phyloP scores from a whole-genome alignment of 2,329 filamentous ascomycete species.

The Trichoderma sp. region DNA sequence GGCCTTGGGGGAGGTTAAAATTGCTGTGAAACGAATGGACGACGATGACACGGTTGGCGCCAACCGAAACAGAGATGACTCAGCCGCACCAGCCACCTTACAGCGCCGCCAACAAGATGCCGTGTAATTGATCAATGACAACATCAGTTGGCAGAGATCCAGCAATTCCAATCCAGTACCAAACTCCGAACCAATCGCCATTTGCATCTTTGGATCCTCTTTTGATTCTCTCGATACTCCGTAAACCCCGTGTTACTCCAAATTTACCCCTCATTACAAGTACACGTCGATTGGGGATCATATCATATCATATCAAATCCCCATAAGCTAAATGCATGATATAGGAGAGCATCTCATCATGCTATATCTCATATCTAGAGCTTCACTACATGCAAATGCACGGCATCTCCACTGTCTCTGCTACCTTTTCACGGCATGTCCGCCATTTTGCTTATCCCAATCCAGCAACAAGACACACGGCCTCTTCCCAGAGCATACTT shows the following conservation, averaged over 20 bases:
- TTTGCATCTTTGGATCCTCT: background rate
- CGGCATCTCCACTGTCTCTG: background rate
- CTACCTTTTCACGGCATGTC: background rate
- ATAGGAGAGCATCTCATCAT: background rate
- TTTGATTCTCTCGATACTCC: background rate
- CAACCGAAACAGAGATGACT: background rate
- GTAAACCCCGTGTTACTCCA: background rate
- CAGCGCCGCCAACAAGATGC: too few relatives aligned
- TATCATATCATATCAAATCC: background rate
- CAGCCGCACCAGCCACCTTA: background rate
- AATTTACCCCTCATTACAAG: background rate
- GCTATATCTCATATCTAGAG: background rate
- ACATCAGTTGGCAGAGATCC: background rate
- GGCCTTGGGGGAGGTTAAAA: background rate
- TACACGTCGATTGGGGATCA: background rate
- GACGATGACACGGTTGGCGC: too few relatives aligned
- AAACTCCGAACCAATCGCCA: background rate
- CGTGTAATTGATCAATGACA: background rate
- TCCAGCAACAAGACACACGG: constrained; percentile 7
- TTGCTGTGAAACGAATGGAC: background rate
- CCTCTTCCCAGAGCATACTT: background rate
- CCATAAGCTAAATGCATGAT: background rate
- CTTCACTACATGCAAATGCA: background rate
- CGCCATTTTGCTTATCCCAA: constrained; percentile 2
- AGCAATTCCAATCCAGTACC: background rate